Conservation (phyloP, 306 rosid species). For the Acacia melanoxylon region DNA sequence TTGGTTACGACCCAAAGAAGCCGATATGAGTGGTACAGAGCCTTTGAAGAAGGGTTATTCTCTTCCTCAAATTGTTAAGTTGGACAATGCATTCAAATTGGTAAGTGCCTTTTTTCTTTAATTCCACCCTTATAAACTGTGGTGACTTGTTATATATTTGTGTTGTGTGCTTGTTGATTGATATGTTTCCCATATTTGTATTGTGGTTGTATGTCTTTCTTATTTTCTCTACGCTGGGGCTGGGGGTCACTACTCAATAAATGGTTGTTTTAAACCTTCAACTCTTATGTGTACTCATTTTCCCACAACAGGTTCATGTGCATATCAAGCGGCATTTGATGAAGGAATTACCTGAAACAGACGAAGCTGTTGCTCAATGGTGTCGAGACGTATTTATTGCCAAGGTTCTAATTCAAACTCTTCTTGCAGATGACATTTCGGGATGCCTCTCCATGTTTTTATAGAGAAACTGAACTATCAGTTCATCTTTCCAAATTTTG, state of each 20-base stretch:
- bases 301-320: conserved; percentile 68
- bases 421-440: not conserved
- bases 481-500: conserved; percentile 3
- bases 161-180: conserved; percentile 9
- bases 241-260: not conserved
- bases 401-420: conserved; percentile 50
- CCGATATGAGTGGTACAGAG: conserved; percentile 47
- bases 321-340: conserved; percentile 83
- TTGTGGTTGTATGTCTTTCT: not conserved
- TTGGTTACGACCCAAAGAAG: conserved; percentile 30
- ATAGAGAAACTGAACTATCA: not conserved
- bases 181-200: not conserved
- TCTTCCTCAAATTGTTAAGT: conserved; percentile 60
- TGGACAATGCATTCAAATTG: conserved; percentile 71
- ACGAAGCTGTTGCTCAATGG: conserved; percentile 94
- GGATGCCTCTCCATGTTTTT: not conserved
- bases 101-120: conserved; percentile 41
- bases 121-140: not conserved
- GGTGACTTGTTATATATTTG: not conserved
- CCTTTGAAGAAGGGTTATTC: conserved; percentile 39
- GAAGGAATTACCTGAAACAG: conserved; percentile 83
- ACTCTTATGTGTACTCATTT: not conserved
- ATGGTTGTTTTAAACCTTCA: not conserved
- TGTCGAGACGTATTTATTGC: conserved; percentile 82
- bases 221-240: not conserved